Percentiles rank a stretch among this genome's conserved stretches.
Conservation (phyloP, 352 stramenopile genomes). For the Globisporangium spinosum region DNA sequence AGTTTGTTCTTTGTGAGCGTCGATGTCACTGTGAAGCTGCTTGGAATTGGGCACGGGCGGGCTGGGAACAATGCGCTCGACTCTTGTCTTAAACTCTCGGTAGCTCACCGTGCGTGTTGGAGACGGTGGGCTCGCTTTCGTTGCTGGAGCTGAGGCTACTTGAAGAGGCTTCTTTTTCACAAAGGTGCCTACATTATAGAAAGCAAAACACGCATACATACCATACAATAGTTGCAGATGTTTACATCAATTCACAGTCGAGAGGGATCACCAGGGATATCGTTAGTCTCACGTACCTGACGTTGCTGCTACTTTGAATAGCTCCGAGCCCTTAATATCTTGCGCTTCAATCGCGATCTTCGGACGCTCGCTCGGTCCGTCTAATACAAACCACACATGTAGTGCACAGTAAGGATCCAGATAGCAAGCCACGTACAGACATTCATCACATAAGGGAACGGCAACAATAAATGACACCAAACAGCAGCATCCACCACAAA, state of each 20-base stretch:
- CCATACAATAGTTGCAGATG: no score
- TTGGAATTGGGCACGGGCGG: not conserved
- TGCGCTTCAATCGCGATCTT: conserved; percentile 48
- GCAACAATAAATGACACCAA: not conserved
- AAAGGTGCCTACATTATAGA: not conserved
- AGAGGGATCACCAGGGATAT: no score
- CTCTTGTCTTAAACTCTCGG: conserved; percentile 5
- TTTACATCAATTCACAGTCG: no score
- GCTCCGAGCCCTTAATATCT: conserved; percentile 55
- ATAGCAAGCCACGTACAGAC: not conserved
- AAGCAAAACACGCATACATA: not conserved
- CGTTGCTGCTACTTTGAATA: conserved; percentile 12
- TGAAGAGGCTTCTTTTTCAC: not conserved
- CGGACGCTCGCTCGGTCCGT: conserved; percentile 37
- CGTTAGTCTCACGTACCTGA: conserved; percentile 1
- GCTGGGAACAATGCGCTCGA: not conserved
- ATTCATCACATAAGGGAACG: not conserved
- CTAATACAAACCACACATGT: conserved; percentile 16
- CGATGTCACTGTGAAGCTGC: not conserved
- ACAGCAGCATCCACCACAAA: conserved; percentile 16
- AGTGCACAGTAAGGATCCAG: not conserved
- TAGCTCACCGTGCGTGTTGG: conserved; percentile 5
- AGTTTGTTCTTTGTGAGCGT: not conserved
- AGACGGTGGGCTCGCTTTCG: not conserved
- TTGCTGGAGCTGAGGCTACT: not conserved